Percentiles rank a stretch among this genome's conserved stretches.
Evolutionary conservation across 2,329 filamentous ascomycete genomes (phyloP).

Genomic region (Diaporthe eres): DNA sequence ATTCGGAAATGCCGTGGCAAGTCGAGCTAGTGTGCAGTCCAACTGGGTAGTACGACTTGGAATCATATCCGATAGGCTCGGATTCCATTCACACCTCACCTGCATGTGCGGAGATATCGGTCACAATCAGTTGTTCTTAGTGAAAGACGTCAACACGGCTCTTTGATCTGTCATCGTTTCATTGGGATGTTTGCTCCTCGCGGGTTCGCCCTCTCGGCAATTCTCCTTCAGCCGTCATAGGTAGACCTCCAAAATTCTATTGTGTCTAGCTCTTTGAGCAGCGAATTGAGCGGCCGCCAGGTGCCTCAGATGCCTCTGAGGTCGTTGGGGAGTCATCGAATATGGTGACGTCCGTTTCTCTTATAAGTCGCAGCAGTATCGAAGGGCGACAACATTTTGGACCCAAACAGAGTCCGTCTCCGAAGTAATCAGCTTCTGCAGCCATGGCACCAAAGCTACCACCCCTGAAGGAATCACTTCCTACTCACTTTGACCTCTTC

Average conservation of each 20-base stretch:
- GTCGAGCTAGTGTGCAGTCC: background rate
- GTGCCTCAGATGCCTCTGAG: background rate
- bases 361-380: background rate
- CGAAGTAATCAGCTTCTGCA: too few species aligned
- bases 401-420: background rate
- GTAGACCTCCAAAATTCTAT: background rate
- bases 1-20: background rate
- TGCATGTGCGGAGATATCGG: background rate
- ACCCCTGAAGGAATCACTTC: background rate
- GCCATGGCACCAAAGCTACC: conserved; percentile 3
- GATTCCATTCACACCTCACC: background rate
- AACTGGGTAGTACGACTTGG: background rate
- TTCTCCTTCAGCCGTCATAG: background rate
- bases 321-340: background rate
- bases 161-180: background rate
- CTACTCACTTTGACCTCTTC: conserved; percentile 14
- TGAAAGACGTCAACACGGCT: background rate
- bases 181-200: background rate
- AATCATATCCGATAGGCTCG: conserved; percentile 3
- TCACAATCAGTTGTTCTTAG: too few species aligned
- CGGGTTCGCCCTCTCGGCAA: background rate
- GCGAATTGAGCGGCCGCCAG: background rate
- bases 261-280: background rate
- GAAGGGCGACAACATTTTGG: background rate
- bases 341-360: background rate